Evolutionary conservation across 495 filamentous ascomycete genomes (phyloP), one percentile per base, ranked within the genome.

Genomic region (Daldinia childiae): DNA sequence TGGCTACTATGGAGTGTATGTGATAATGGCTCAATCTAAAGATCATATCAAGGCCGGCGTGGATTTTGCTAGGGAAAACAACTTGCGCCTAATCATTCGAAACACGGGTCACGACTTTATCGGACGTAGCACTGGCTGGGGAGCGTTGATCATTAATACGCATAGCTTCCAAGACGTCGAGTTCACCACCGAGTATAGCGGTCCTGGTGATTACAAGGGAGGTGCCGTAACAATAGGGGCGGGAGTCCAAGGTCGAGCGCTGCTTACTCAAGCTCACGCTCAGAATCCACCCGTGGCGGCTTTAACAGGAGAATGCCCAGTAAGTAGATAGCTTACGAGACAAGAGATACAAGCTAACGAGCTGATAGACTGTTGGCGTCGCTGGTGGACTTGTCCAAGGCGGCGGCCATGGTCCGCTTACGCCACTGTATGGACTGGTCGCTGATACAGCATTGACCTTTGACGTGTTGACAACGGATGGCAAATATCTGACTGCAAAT

Each of bases 71-170:
- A 77, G 79, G 0, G 56, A 83, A 36, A 80, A 87, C 62, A 88
- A 87, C 66, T 82, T 92, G 50, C 85, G 89, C 24, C 71, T 91
- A 11, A 79, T 91, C 26, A 80, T 92, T 39, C 83, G 87, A n/a
- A 91, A 90, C 73, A 91, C 89, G 0, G 90, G 90, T 9, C 87
- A 89, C 60, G 87, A 87, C 62, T 82, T 86, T 77, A 81, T 82
- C 43, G 87, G 88, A 58, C 85, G 86, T 55, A 87, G 85, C 6
- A 84, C 84, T 12, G 89, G 88, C 61, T 84, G 83, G 62, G 87
- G 88, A 30, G 79, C 87, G 0, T 77, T 92, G 29, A 81, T 84
- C 38, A 81, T 92, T 64, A 90, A 90, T 82, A 92, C 89, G 6
- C 89, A 91, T 68, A 74, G 81, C 59, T 82, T 92, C 70, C 86